Evolutionary conservation across 164 flowering plant species (phyloP).

Genomic region (Kingdonia uniflora): DNA sequence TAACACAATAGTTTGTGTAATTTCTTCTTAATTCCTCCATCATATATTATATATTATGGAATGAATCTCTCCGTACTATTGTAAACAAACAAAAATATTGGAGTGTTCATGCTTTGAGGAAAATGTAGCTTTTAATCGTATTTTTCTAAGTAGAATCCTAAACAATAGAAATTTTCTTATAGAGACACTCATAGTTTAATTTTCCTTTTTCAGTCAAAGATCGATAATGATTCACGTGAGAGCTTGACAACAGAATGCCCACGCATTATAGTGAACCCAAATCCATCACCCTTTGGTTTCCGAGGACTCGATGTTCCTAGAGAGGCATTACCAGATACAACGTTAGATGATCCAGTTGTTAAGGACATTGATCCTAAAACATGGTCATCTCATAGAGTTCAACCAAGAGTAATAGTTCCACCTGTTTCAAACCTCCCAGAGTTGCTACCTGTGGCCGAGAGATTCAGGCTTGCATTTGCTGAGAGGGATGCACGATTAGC

Average conservation of each 20-base stretch:
- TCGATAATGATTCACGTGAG: constrained; percentile 52
- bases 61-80: no score
- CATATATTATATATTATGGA: no score
- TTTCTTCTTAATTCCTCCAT: no score
- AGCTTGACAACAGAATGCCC: constrained; percentile 65
- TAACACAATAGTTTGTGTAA: no score
- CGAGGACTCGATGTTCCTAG: constrained; percentile 46
- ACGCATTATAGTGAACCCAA: constrained; percentile 67
- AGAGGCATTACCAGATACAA: constrained; percentile 45
- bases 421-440: constrained; percentile 24
- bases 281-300: constrained; percentile 53
- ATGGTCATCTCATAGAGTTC: constrained; percentile 42
- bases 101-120: no score
- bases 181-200: not conserved
- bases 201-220: constrained; percentile 55
- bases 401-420: constrained; percentile 11
- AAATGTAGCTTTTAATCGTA: no score
- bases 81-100: no score
- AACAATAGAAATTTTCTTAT: no score
- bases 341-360: constrained; percentile 48
- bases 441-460: constrained; percentile 57
- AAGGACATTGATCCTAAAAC: constrained; percentile 62
- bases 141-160: no score
- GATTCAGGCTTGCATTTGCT: constrained; percentile 43
- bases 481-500: constrained; percentile 77